Base-by-base conservation (phyloP, 148 eudicot genomes). In the Agrostemma githago region DNA sequence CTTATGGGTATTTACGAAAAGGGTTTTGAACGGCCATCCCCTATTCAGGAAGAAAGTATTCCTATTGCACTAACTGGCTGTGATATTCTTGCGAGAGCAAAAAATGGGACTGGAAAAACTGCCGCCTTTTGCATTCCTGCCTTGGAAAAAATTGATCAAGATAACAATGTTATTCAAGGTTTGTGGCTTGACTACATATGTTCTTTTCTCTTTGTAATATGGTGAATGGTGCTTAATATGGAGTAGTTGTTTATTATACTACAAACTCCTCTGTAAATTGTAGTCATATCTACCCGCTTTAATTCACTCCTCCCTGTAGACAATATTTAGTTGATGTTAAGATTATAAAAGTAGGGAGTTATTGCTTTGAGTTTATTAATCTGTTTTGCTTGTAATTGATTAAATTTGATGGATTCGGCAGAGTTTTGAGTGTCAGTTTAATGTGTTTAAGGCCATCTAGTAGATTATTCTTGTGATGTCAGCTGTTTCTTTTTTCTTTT, bases 71-170 rank as follows among this genome's bases (percentile, higher is more conserved):
- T 92, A 19, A 89, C 94, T 72, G 97, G 97, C 12, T 82, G 95
- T 72, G 92, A 92, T 83, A 90, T 92, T 79, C 86, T 92, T 71
- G 97, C 97, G 2, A 85, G 97, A 85, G 97, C 97, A 0, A 90
- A 92, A 80, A 92, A 90, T 76, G 97, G 97, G 70, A 92, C 97
- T 40, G 97, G 97, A 72, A 92, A 89, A 85, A 92, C 97, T 60
- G 97, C 95, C 21, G 97, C 95, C 11, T 92, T 92, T 66, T 89
- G 97, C 72, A 68, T 92, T 69, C 97, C 97, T 76, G 88, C 88
- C 10, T 75, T 92, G 78, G 97, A 92, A 79, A 92, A 89, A 76
- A 86, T 93, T 66, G 95, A 93, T 81, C 88, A 84, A 74, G 94
- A 88, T 68, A 84, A 82, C 73, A 89, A 93, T 82, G 87, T 86